A percentile compares a stretch with the other conserved stretches of the same genome.
Evolutionary conservation across 495 filamentous ascomycete genomes (phyloP).

Genomic region (Bryoglossum gracile): DNA sequence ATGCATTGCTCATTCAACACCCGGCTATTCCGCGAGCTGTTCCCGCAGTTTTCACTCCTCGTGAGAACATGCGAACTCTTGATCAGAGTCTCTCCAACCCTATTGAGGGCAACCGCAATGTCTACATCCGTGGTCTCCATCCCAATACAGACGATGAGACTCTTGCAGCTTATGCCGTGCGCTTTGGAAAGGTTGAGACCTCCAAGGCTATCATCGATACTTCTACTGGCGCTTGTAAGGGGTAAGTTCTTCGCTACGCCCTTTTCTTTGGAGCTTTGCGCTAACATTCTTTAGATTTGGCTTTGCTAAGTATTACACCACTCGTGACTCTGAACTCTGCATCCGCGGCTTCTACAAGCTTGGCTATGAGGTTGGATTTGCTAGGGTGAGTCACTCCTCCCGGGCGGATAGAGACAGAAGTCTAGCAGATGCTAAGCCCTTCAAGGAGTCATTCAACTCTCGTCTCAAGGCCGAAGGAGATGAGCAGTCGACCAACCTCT

Average conservation of each 20-base stretch:
- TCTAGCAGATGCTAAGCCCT: conserved; percentile 5
- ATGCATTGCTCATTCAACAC: conserved; percentile 62
- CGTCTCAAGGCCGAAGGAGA: conserved; percentile 90
- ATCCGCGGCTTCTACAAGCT: conserved; percentile 92
- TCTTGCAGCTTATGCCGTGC: conserved; percentile 68
- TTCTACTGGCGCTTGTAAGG: conserved; percentile 86
- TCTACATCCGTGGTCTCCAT: conserved; percentile 93
- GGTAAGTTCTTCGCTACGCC: conserved; percentile 45
- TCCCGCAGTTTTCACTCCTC: conserved; percentile 72
- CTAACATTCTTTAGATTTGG: conserved; percentile 59
- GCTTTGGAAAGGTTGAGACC: conserved; percentile 85
- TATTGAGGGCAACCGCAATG: conserved; percentile 77
- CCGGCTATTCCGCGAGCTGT: conserved; percentile 85
- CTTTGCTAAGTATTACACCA: conserved; percentile 87
- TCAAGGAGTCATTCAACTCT: conserved; percentile 88
- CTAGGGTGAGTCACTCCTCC: no score
- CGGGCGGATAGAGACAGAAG: no score
- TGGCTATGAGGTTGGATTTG: conserved; percentile 95
- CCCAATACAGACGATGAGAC: conserved; percentile 93
- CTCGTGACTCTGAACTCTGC: conserved; percentile 84
- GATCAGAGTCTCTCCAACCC: conserved; percentile 90
- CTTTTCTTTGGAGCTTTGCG: background rate
- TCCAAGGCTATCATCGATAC: conserved; percentile 97
- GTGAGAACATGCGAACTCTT: conserved; percentile 67
- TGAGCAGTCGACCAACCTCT: conserved; percentile 83